Conservation (phyloP, 768 basidiomycete species). For the Lactifluus volemus region DNA sequence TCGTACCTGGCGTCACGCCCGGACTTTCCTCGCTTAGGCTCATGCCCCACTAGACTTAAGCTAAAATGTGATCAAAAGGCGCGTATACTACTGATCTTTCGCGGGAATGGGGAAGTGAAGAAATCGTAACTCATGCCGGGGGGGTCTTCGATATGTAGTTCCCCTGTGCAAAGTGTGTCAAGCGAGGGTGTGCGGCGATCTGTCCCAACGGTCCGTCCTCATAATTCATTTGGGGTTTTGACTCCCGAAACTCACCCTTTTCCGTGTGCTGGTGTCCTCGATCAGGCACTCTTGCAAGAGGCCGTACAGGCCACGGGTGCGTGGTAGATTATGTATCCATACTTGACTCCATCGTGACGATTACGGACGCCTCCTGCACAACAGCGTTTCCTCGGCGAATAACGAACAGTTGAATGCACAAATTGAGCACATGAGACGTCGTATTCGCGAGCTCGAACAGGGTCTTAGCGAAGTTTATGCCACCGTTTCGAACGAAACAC, state of each 20-base stretch:
- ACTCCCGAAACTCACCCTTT: not conserved
- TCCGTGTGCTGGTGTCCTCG: not conserved
- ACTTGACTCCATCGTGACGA: not conserved
- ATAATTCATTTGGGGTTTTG: not conserved
- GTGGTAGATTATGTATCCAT: conserved; percentile 3
- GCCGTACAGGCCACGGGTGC: conserved; percentile 47
- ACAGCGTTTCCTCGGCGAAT: conserved; percentile 51
- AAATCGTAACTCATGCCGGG: not conserved
- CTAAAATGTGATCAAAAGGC: conserved; percentile 60
- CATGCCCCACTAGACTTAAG: conserved; percentile 37
- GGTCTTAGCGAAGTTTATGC: conserved; percentile 14
- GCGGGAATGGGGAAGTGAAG: not conserved
- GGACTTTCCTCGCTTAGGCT: not conserved
- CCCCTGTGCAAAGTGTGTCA: conserved; percentile 71
- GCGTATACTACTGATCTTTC: conserved; percentile 17
- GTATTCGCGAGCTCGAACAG: conserved; percentile 17
- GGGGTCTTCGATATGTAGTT: conserved; percentile 33
- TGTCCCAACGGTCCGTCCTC: conserved; percentile 57
- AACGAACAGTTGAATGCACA: conserved; percentile 46
- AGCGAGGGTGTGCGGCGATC: conserved; percentile 63
- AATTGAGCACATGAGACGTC: conserved; percentile 15
- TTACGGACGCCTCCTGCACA: no score
- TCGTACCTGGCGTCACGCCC: not conserved
- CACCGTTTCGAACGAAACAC: conserved; percentile 12
- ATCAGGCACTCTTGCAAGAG: conserved; percentile 45